These are phyloP conservation scores for Saraca asoca DNA, from an alignment of 331 rosid species.

Conservation along the genomic window DNA sequence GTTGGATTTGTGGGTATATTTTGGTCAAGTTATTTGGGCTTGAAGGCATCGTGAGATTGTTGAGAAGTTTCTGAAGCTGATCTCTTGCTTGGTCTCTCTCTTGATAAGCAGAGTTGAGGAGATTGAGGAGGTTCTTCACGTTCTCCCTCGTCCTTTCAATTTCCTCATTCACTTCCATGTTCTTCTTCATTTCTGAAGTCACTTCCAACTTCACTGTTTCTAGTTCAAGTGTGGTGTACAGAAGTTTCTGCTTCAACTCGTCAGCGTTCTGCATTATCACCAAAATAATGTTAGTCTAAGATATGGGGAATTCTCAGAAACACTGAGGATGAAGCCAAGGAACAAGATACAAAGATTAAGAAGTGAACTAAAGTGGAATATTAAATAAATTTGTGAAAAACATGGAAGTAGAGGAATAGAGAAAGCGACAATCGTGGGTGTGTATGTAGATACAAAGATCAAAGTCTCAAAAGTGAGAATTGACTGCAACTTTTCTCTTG, in stretches of 20 bases:
- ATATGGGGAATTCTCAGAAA: background rate
- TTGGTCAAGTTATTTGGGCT: slow-evolving; percentile 38
- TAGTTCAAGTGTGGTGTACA: slow-evolving; percentile 48
- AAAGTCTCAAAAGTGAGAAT: background rate
- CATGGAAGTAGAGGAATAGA: background rate
- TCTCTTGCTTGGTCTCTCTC: slow-evolving; percentile 77
- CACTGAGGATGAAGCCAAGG: background rate
- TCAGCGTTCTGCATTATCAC: slow-evolving; percentile 49
- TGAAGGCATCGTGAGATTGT: slow-evolving; percentile 33
- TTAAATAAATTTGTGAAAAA: background rate
- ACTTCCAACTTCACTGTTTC: slow-evolving; percentile 53
- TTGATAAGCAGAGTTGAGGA: slow-evolving; percentile 48
- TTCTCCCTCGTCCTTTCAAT: slow-evolving; percentile 41
- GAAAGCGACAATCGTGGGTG: slow-evolving; percentile 19
- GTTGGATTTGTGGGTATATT: slow-evolving; percentile 18
- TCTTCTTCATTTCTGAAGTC: background rate
- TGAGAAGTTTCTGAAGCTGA: slow-evolving; percentile 52
- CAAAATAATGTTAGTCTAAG: slow-evolving; percentile 1
- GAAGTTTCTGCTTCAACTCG: slow-evolving; percentile 66
- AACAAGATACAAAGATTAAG: background rate
- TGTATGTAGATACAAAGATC: background rate
- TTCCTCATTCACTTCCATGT: slow-evolving; percentile 23
- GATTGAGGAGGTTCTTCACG: slow-evolving; percentile 40
- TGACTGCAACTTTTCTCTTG: slow-evolving; percentile 26
- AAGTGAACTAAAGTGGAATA: background rate